Base-by-base conservation (phyloP, 2,329 filamentous ascomycete species). In the Diaporthe capsici region DNA sequence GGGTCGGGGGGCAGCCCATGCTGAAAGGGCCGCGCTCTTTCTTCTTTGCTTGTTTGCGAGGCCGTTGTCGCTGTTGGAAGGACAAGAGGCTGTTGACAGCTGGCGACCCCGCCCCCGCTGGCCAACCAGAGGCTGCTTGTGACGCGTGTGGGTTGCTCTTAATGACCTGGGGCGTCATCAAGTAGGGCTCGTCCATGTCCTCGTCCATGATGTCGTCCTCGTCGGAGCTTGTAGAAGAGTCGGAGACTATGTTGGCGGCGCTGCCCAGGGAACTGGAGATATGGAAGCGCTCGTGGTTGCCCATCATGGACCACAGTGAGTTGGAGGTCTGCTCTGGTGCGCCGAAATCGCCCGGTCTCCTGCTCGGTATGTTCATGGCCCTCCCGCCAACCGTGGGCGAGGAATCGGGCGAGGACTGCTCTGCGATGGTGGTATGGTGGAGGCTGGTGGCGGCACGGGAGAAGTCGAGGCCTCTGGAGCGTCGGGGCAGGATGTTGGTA, bases 361-460 rank as follows among this genome's bases (percentile, higher is more conserved):
- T 86, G 57, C 86, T 85, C 10, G 91, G 91, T 67, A 93, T 93
- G 80, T 90, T 91, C 87, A 92, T 90, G 37, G 88, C 91, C 77
- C 87, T 85, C 51, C 93, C 92, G 71, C 92, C 92, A 73, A 97
- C 93, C 17, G 93, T 96, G 0, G 97, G 97, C 0, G 96, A 98
- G 0, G 95, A 97, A 83, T 98, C 95, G 4, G 96, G 95, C 7
- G 94, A 97, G 0, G 94, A 94, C 82, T 93, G 91, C 79, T 98
- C 95, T 74, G 96, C 96, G 12, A 98, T 90, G 0, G 94, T 98
- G 22, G 96, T 98, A 84, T 98, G 97, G 85, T 98, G 97, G 31
- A 99, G 88, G 82, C 96, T 98, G 15, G 96, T 98, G 77, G 95
- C 97, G 15, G 96, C 96, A 79, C 96, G 91, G 55, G 96, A 96